Base-by-base conservation (phyloP, 208 protist genomes). In the Acanthamoeba divionensis region DNA sequence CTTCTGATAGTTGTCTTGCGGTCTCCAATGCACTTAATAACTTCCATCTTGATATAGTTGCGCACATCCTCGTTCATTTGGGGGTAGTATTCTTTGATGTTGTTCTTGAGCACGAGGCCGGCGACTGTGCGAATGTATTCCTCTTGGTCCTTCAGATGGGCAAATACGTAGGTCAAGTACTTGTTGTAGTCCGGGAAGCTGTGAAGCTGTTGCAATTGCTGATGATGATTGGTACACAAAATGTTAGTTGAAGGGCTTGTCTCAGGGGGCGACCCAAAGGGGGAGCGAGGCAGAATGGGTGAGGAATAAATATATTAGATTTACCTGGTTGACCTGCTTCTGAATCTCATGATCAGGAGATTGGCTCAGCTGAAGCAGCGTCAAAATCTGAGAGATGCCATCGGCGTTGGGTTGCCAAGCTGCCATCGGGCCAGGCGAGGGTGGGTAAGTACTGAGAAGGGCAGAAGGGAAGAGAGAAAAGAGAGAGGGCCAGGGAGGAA, bases 61-160 rank as follows among this genome's bases (percentile, higher is more conserved):
- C 93, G 93, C 33, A 95, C 79, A 9, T 89, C 47, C 55, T 87
- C 71, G 21, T 57, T 66, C 38, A 94, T 86, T 38, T 82, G 33
- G 12, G 7, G 13, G 38, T 85, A 94, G n/a, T 82, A 88, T 31
- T 60, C 52, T 12, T 66, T 69, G 4, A 93, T 80, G 62, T 93
- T 93, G 33, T 91, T 91, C 65, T 94, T 94, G 13, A 94, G 92
- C 5, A 93, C 47, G 24, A 94, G 54, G 38, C 92, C 92, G 29
- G 92, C 75, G 54, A 93, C 67, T 82, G 67, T 88, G 24, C 92
- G 90, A 8, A 94, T 50, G 24, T 85, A 21, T 33, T 45, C 60
- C 33, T 75, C 47, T 38, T 91, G 48, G 8, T 91, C 33, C n/a
- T 7, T 15, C 9, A 80, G 26, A 24, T 82, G 50, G 24, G 45